These are phyloP conservation scores for Fusarium buharicum DNA, from an alignment of 2,329 filamentous ascomycete species.

Conservation along the genomic window DNA sequence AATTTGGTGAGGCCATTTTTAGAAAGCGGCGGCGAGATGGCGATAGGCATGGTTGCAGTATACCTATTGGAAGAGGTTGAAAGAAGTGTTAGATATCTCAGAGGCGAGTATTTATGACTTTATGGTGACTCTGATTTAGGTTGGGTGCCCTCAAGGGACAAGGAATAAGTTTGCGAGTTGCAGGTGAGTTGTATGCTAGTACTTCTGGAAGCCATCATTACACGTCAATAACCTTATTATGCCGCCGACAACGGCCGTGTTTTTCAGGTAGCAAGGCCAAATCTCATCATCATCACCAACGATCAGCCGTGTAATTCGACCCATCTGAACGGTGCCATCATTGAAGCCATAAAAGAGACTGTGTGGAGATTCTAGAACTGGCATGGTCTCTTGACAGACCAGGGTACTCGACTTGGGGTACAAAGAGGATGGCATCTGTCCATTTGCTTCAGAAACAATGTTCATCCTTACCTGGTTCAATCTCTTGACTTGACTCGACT, in stretches of 20 bases:
- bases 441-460: slow-evolving; percentile 27
- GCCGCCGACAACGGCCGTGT: slow-evolving; percentile 35
- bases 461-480: slow-evolving; percentile 37
- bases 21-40: slow-evolving; percentile 53
- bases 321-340: slow-evolving; percentile 35
- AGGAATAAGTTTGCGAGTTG: slow-evolving; percentile 6
- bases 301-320: slow-evolving; percentile 25
- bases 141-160: slow-evolving; percentile 10
- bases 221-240: slow-evolving; percentile 27
- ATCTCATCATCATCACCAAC: slow-evolving; percentile 30
- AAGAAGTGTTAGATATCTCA: slow-evolving; percentile 25
- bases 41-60: slow-evolving; percentile 62
- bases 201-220: slow-evolving; percentile 22
- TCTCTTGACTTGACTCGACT: slow-evolving; percentile 21
- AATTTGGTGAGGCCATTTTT: slow-evolving; percentile 79
- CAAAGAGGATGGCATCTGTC: slow-evolving; percentile 37
- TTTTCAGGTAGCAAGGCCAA: slow-evolving; percentile 28
- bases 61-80: too few species aligned
- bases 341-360: slow-evolving; percentile 24
- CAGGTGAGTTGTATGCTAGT: slow-evolving; percentile 36
- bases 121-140: neutral
- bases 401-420: slow-evolving; percentile 22
- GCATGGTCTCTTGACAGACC: slow-evolving; percentile 36
- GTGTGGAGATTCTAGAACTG: slow-evolving; percentile 30
- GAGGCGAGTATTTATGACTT: neutral